Evolutionary conservation across 1,139 yeast species (phyloP), one percentile per base, ranked within the genome.

Genomic region (Debaryomyces sp.): DNA sequence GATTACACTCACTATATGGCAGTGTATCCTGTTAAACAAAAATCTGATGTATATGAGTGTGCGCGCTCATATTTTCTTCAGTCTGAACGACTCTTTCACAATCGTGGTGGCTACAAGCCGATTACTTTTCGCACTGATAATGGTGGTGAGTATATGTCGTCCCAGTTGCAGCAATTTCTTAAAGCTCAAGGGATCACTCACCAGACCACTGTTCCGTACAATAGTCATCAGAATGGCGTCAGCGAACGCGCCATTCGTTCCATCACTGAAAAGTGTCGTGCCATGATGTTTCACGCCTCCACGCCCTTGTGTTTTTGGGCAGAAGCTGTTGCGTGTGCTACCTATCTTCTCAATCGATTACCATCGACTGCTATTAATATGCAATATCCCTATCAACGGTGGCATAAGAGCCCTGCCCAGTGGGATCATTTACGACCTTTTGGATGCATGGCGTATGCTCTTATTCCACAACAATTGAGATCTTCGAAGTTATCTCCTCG

Each of bases 211-310:
- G 39, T 36, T 23, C 18, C 39, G 6, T 21, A 36, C 15, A 23
- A 36, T 15, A 36, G 39, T 21, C 39, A 21, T 36, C 26, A 36
- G n/a, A 36, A 36, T 36, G 17, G 39, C 21, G 39, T 36, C n/a
- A 36, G 39, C n/a, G 39, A 36, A n/a, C 26, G 39, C 1, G 39
- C 39, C 9, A 36, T 36, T 22, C 39, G 27, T 12, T 22, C 39
- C 17, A 12, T 36, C 15, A 36, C 29, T 13, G 39, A 22, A n/a
- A 36, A 36, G 18, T 8, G 17, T 36, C 39, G 38, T 6, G 38
- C 18, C 18, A 22, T 36, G 27, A 36, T 36, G 39, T 22, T 36
- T 22, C 17, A 36, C 21, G 39, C 39, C 1, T 7, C 18, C 9
- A 22, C 27, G 12, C 39, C 39, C 17, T 1, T 36, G 13, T 23